Conservation (phyloP, 2,329 filamentous ascomycete genomes). For the Emericellopsis cladophorae region DNA sequence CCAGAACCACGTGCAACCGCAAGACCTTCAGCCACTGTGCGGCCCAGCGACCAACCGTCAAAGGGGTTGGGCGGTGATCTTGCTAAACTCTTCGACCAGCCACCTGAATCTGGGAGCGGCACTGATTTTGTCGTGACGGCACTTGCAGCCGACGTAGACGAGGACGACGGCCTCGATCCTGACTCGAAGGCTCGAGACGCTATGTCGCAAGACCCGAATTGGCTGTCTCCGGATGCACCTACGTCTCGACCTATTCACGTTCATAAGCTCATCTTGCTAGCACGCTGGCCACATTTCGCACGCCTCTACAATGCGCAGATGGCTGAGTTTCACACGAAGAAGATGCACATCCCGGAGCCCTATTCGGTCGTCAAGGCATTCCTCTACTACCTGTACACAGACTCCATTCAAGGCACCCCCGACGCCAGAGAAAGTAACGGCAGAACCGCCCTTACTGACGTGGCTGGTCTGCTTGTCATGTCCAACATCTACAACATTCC, state of each 20-base stretch:
- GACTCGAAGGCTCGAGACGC: constrained; percentile 33
- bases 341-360: constrained; percentile 95
- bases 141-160: constrained; percentile 62
- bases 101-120: constrained; percentile 73
- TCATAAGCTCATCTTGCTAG: constrained; percentile 85
- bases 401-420: constrained; percentile 57
- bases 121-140: constrained; percentile 89
- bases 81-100: constrained; percentile 73
- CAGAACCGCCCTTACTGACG: constrained; percentile 68
- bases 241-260: constrained; percentile 84
- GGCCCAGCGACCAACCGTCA: constrained; percentile 40
- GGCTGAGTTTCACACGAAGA: constrained; percentile 93
- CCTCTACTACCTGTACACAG: constrained; percentile 91
- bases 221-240: constrained; percentile 47
- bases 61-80: constrained; percentile 74
- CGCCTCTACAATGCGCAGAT: constrained; percentile 88
- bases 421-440: constrained; percentile 47
- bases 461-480: constrained; percentile 92
- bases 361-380: constrained; percentile 92
- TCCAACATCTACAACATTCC: constrained; percentile 97
- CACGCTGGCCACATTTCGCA: constrained; percentile 93
- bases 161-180: constrained; percentile 48
- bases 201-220: constrained; percentile 30
- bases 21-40: constrained; percentile 32
- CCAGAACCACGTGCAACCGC: constrained; percentile 38